phyloP scores from a whole-genome alignment of 306 rosid genomes.

The Sindora glabra region DNA sequence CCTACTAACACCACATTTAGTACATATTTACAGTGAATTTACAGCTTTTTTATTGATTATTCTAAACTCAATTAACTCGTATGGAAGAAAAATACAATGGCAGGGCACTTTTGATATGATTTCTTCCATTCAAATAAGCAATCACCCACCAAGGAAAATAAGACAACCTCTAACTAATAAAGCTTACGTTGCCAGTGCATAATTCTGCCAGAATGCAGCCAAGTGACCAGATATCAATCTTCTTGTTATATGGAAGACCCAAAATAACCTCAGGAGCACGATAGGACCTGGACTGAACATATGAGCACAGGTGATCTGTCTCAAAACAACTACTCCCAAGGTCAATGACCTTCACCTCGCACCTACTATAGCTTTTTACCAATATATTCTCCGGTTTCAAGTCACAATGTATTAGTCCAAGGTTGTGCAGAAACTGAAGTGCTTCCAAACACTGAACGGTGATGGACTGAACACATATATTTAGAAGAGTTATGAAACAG shows the following conservation, averaged over 20 bases:
- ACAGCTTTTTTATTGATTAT: too few relatives aligned
- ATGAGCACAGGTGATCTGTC: constrained; percentile 98
- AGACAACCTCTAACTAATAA: neutral
- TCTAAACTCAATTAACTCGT: neutral
- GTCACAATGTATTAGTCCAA: constrained; percentile 95
- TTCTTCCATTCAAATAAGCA: neutral
- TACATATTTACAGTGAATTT: too few relatives aligned
- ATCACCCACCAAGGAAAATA: neutral
- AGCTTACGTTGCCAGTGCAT: constrained; percentile 96
- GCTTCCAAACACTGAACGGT: constrained; percentile 98
- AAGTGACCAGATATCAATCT: constrained; percentile 99
- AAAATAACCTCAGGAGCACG: constrained; percentile 99
- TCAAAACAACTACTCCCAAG: constrained; percentile 99
- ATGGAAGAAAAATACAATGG: neutral
- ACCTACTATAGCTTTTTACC: constrained; percentile 97
- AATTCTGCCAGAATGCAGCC: constrained; percentile 99
- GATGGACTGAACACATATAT: constrained; percentile 65
- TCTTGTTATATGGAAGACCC: constrained; percentile 92
- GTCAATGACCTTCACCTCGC: constrained; percentile 99
- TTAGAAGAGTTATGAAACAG: neutral
- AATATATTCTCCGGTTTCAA: constrained; percentile 96
- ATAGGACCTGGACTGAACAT: constrained; percentile 97
- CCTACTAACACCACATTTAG: neutral
- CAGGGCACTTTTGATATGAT: neutral
- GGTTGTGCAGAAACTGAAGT: constrained; percentile 79